A percentile compares a stretch with the other conserved stretches of the same genome.
Evolutionary conservation across 1,284 basidiomycete genomes (phyloP).

Genomic region (Malassezia brasiliensis): DNA sequence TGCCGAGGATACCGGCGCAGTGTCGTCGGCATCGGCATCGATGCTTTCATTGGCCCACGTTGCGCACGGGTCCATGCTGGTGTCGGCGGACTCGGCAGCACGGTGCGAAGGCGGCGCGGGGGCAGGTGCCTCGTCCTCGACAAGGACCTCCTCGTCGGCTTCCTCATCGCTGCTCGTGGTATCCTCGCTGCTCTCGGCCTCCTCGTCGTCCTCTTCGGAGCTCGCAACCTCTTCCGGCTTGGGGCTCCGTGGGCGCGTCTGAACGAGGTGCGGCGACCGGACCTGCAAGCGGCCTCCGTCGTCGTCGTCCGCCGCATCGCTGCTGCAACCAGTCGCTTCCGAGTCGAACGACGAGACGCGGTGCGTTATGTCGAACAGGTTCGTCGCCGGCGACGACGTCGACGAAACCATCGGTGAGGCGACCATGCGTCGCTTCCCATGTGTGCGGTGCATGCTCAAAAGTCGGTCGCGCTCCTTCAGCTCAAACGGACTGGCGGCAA

Average conservation of each 20-base stretch:
- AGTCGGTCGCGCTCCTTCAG: background rate
- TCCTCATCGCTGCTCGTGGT: background rate
- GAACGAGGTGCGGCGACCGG: conserved; percentile 2
- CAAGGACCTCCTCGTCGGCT: background rate
- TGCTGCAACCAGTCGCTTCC: background rate
- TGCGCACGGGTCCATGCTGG: background rate
- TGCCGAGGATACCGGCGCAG: no score
- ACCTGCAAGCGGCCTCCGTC: background rate
- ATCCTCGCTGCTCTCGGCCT: background rate
- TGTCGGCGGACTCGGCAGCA: background rate
- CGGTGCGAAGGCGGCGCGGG: no score
- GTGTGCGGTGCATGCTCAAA: background rate
- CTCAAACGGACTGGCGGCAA: background rate
- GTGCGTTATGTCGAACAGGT: background rate
- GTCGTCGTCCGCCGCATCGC: background rate
- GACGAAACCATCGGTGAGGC: background rate
- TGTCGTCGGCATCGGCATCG: no score
- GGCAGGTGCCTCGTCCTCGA: background rate
- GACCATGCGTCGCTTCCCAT: background rate
- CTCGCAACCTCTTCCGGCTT: background rate
- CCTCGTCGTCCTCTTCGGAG: background rate
- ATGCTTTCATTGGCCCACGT: background rate
- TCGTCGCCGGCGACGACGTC: background rate
- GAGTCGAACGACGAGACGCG: background rate
- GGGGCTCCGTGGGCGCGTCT: background rate